Conservation (phyloP, 768 basidiomycete genomes). For the Leccinum olivaceopallidum region DNA sequence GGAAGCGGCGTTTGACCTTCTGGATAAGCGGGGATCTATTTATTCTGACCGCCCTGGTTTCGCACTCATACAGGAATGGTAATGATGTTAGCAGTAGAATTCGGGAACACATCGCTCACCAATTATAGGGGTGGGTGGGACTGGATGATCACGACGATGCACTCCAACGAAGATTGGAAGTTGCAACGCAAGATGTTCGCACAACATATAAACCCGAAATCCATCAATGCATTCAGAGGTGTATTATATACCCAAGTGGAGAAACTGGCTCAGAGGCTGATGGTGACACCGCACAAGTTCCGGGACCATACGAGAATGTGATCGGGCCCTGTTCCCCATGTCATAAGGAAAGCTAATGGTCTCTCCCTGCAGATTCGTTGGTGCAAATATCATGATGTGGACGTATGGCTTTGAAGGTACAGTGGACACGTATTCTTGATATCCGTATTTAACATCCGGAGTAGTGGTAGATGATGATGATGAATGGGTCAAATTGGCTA, state of each 20-base stretch:
- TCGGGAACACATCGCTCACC: not conserved
- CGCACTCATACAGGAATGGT: constrained; percentile 6
- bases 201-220: constrained; percentile 1
- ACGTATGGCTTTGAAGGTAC: constrained; percentile 10
- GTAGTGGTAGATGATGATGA: constrained; percentile 5
- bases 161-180: not conserved
- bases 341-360: not conserved
- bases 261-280: constrained; percentile 2
- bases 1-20: constrained; percentile 4
- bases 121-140: constrained; percentile 8
- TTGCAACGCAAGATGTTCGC: constrained; percentile 5
- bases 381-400: constrained; percentile 8
- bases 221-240: not conserved
- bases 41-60: constrained; percentile 10
- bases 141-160: constrained; percentile 9
- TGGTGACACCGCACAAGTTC: constrained; percentile 1
- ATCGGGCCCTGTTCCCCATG: not conserved
- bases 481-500: constrained; percentile 6
- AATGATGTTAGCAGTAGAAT: not conserved
- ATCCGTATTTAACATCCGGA: not conserved
- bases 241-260: not conserved
- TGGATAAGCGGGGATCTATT: constrained; percentile 7
- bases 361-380: constrained; percentile 1
- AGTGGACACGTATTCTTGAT: not conserved
- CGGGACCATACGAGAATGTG: constrained; percentile 6